Conservation (phyloP, 2,329 filamentous ascomycete genomes). For the Rutstroemia sp. region DNA sequence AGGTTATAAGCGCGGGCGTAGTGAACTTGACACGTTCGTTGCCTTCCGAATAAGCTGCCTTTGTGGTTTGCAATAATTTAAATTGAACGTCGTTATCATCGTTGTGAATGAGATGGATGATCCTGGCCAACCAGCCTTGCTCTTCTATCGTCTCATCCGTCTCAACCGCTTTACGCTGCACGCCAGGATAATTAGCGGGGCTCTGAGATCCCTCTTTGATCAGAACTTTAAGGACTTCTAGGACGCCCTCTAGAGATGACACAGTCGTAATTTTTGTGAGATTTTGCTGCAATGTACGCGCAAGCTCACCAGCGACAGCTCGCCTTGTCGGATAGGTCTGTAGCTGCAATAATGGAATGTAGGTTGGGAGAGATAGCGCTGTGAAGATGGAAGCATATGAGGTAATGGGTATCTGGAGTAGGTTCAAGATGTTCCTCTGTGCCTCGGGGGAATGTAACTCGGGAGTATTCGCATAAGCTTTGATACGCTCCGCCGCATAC, state of each 20-base stretch:
- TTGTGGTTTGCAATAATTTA: slow-evolving; percentile 80
- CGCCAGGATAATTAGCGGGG: slow-evolving; percentile 76
- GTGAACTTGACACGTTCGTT: slow-evolving; percentile 96
- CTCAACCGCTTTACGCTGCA: slow-evolving; percentile 68
- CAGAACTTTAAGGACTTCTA: slow-evolving; percentile 82
- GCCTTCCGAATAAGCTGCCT: slow-evolving; percentile 82
- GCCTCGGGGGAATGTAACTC: slow-evolving; percentile 83
- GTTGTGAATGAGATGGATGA: slow-evolving; percentile 80
- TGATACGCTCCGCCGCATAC: slow-evolving; percentile 80
- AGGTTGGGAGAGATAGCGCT: slow-evolving; percentile 86
- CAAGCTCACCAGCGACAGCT: slow-evolving; percentile 84
- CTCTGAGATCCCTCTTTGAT: slow-evolving; percentile 88
- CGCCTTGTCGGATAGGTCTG: slow-evolving; percentile 90
- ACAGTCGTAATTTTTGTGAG: slow-evolving; percentile 71
- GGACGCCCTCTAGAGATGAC: slow-evolving; percentile 76
- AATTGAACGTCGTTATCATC: slow-evolving; percentile 91
- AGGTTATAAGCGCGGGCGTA: slow-evolving; percentile 84
- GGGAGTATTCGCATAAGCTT: slow-evolving; percentile 87
- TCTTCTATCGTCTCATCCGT: slow-evolving; percentile 98
- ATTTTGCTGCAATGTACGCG: slow-evolving; percentile 73
- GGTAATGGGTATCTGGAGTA: slow-evolving; percentile 85
- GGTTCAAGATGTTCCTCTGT: slow-evolving; percentile 80
- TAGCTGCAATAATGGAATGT: slow-evolving; percentile 79
- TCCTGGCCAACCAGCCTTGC: slow-evolving; percentile 90
- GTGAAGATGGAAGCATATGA: slow-evolving; percentile 93